Evolutionary conservation across 495 filamentous ascomycete species (phyloP).

Genomic region (Penicillium desertorum): DNA sequence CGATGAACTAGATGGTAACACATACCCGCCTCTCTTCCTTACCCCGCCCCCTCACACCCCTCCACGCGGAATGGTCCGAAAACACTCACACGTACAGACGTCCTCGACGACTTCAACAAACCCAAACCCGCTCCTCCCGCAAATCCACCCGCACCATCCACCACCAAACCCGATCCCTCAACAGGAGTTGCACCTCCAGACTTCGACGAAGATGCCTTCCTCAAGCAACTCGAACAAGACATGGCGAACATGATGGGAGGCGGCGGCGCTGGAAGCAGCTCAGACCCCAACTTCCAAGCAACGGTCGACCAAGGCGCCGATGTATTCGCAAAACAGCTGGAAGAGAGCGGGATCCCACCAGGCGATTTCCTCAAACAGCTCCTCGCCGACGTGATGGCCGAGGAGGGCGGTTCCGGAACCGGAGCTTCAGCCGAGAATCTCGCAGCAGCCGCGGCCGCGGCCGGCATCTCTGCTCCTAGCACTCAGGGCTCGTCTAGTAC

Average conservation of each 20-base stretch:
- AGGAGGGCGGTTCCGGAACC: slow-evolving; percentile 56
- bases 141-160: slow-evolving; percentile 2
- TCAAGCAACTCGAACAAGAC: slow-evolving; percentile 77
- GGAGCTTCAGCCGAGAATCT: slow-evolving; percentile 21
- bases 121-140: slow-evolving; percentile 43
- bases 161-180: slow-evolving; percentile 17
- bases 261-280: slow-evolving; percentile 9
- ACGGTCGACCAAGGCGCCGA: slow-evolving; percentile 43
- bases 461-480: neutral
- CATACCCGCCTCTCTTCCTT: neutral
- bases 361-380: slow-evolving; percentile 82
- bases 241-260: slow-evolving; percentile 77
- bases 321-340: slow-evolving; percentile 73
- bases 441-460: slow-evolving; percentile 11
- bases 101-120: slow-evolving; percentile 82
- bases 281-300: slow-evolving; percentile 26
- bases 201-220: slow-evolving; percentile 63
- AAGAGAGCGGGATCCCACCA: slow-evolving; percentile 66
- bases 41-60: neutral
- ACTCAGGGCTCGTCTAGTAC: neutral
- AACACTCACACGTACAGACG: slow-evolving; percentile 53
- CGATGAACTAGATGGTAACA: slow-evolving; percentile 82
- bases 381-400: slow-evolving; percentile 78
- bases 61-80: neutral
- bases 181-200: slow-evolving; percentile 24